Conservation (phyloP, 371 early-diverging fungal species). For the Mortierella sp. region DNA sequence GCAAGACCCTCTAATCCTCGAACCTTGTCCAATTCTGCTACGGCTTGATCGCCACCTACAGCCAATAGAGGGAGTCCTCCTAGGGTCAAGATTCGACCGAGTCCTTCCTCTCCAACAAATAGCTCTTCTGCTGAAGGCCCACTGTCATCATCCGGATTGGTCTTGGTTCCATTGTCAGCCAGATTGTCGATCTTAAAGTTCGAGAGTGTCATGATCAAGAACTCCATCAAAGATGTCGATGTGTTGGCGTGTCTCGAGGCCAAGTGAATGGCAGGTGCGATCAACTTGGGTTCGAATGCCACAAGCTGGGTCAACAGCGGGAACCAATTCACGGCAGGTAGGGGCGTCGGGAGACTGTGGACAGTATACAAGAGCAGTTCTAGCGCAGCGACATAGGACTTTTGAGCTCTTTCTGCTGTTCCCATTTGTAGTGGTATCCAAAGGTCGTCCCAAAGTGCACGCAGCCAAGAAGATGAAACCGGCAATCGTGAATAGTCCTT, state of each 20-base stretch:
- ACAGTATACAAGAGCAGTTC: slow-evolving; percentile 41
- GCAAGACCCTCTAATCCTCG: slow-evolving; percentile 67
- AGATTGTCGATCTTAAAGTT: slow-evolving; percentile 11
- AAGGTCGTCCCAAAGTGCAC: slow-evolving; percentile 57
- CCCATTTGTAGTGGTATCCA: slow-evolving; percentile 54
- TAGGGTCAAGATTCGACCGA: slow-evolving; percentile 60
- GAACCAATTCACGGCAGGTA: slow-evolving; percentile 73
- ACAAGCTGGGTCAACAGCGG: slow-evolving; percentile 53
- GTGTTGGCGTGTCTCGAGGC: slow-evolving; percentile 64
- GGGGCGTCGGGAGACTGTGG: slow-evolving; percentile 56
- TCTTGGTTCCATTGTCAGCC: neutral
- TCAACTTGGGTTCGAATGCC: slow-evolving; percentile 35
- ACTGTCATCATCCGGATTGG: neutral
- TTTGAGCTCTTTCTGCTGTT: slow-evolving; percentile 33
- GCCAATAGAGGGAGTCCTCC: slow-evolving; percentile 54
- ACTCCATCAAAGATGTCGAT: slow-evolving; percentile 66
- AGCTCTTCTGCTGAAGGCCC: slow-evolving; percentile 27
- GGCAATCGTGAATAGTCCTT: slow-evolving; percentile 60
- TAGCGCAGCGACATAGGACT: slow-evolving; percentile 13
- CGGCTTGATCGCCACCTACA: slow-evolving; percentile 27
- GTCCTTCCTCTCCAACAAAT: slow-evolving; percentile 55
- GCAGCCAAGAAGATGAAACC: slow-evolving; percentile 62
- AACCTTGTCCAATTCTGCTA: slow-evolving; percentile 53
- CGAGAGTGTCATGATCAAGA: slow-evolving; percentile 54
- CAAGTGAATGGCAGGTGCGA: slow-evolving; percentile 53